Evolutionary conservation across 75 land plant species (phyloP).

Genomic region (Pseudotsuga menziesii): DNA sequence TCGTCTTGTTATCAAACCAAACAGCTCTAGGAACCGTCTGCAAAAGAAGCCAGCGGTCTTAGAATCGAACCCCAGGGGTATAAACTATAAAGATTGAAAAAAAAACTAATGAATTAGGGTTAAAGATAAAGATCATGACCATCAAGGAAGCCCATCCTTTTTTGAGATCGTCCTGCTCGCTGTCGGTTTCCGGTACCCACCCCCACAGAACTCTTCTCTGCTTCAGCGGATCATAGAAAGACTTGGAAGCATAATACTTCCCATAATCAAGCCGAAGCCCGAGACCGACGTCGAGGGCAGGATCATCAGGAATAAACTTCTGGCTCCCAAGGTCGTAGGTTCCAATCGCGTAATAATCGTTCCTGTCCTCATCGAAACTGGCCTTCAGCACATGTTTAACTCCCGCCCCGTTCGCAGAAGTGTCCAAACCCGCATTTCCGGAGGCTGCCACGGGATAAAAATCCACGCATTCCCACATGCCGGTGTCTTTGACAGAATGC

Average conservation of each 20-base stretch:
- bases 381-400: conserved; percentile 82
- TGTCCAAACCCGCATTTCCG: conserved; percentile 46
- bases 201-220: conserved; percentile 81
- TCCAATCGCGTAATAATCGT: conserved; percentile 84
- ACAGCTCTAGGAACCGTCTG: conserved; percentile 75
- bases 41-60: neutral
- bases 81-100: neutral
- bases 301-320: conserved; percentile 57
- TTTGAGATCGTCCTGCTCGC: conserved; percentile 48
- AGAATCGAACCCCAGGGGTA: neutral
- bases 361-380: conserved; percentile 68
- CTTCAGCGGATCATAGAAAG: conserved; percentile 70
- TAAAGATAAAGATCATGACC: conserved; percentile 25
- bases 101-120: neutral
- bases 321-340: conserved; percentile 33
- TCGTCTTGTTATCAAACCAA: conserved; percentile 46
- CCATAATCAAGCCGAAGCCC: conserved; percentile 80
- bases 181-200: conserved; percentile 83
- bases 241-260: conserved; percentile 77
- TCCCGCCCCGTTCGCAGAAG: conserved; percentile 33
- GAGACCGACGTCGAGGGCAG: conserved; percentile 55
- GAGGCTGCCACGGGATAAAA: conserved; percentile 58
- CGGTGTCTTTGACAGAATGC: conserved; percentile 62
- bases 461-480: conserved; percentile 97
- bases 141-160: conserved; percentile 86